Evolutionary conservation across 768 basidiomycete species (phyloP).

Genomic region (Hygrocybe punicea): DNA sequence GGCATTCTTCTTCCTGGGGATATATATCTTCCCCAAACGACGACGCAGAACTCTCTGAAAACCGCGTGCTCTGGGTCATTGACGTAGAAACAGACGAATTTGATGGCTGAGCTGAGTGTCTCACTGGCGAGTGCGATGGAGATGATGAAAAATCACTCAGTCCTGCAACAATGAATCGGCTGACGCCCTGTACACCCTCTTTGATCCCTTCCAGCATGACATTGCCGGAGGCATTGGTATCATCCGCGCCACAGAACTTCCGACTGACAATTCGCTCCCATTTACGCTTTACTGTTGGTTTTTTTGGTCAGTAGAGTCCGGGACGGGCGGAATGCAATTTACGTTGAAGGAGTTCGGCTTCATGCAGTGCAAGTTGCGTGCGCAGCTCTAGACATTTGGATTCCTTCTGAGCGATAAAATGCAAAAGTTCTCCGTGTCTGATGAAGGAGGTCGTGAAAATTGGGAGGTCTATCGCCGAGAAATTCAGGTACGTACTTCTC

Average conservation of each 20-base stretch:
- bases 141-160: conserved; percentile 17
- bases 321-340: neutral
- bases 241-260: conserved; percentile 43
- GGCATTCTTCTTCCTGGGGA: conserved; percentile 20
- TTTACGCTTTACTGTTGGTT: conserved; percentile 62
- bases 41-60: conserved; percentile 47
- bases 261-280: conserved; percentile 79
- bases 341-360: conserved; percentile 68
- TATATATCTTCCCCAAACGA: conserved; percentile 40
- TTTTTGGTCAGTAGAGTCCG: neutral
- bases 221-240: conserved; percentile 18
- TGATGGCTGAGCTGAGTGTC: conserved; percentile 23
- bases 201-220: conserved; percentile 56
- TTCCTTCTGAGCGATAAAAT: conserved; percentile 84
- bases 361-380: conserved; percentile 66
- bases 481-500: conserved; percentile 56
- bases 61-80: conserved; percentile 24
- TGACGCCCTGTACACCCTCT: conserved; percentile 59
- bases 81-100: conserved; percentile 32
- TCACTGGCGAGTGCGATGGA: conserved; percentile 17
- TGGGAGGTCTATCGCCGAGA: too few species aligned
- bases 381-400: conserved; percentile 78
- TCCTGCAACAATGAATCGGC: conserved; percentile 54
- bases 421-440: conserved; percentile 79
- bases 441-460: neutral